These are phyloP conservation scores for Ceraceosorus bombacis DNA, from an alignment of 1,284 basidiomycete genomes.

Conservation along the genomic window DNA sequence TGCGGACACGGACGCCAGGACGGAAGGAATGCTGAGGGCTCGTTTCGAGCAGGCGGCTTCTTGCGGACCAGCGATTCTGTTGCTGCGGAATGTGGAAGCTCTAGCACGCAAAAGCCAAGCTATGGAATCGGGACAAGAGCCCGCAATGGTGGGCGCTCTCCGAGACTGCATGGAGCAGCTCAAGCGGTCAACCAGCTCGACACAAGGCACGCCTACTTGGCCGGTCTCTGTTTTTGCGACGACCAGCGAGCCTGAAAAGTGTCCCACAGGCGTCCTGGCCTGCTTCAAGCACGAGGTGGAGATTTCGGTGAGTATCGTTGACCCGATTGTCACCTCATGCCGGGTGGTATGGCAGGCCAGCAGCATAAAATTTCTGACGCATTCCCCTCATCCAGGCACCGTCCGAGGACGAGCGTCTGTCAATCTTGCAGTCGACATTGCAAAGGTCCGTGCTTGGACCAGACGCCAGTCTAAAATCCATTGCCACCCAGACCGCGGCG, in stretches of 20 bases:
- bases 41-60: conserved; percentile 70
- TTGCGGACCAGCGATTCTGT: conserved; percentile 76
- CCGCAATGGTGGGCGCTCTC: conserved; percentile 59
- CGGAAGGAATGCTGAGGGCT: conserved; percentile 67
- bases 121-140: conserved; percentile 65
- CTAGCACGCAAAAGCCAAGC: conserved; percentile 65
- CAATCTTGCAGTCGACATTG: conserved; percentile 49
- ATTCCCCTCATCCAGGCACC: conserved; percentile 60
- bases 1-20: conserved; percentile 70
- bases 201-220: conserved; percentile 3
- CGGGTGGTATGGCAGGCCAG: not conserved
- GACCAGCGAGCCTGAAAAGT: conserved; percentile 61
- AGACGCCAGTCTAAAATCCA: conserved; percentile 65
- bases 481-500: conserved; percentile 87
- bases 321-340: not conserved
- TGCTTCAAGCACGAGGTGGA: conserved; percentile 81
- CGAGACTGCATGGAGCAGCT: conserved; percentile 62
- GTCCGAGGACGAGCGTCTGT: conserved; percentile 63
- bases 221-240: conserved; percentile 58
- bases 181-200: conserved; percentile 43
- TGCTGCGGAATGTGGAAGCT: conserved; percentile 78
- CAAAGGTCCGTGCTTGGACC: conserved; percentile 56
- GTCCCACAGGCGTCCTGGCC: conserved; percentile 62
- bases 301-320: conserved; percentile 48
- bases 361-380: not conserved